Evolutionary conservation across 306 rosid genomes (phyloP), one percentile per base, ranked within the genome.

Genomic region (Quercus glauca): DNA sequence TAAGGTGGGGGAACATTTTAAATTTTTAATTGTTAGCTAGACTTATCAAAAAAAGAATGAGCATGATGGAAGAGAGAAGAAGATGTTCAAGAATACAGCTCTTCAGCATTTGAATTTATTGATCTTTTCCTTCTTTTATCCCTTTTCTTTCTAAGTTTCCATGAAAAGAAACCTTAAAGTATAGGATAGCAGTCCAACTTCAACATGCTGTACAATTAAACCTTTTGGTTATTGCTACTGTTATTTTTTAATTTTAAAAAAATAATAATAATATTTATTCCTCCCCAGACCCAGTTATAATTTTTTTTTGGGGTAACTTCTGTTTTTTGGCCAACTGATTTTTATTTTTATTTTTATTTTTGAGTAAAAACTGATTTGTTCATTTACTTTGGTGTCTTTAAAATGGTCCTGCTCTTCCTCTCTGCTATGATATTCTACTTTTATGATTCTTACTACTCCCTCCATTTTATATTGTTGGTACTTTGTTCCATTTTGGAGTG

Each of bases 1-100:
- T 14, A 19, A 71, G 81, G 87, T 89, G 93, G 97, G 91, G 45
- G 77, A 65, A 87, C 93, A 91, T 58, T 41, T 41, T 41, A 0
- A 41, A 41, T 41, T 41, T 76, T 78, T 37, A 20, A 29, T 28
- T 3, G 7, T 6, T 0, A 3, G 13, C 78, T 5, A 41, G 11
- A 41, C 11, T 41, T 41, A 41, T 0, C 11, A 41, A 41, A 41
- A 41, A 41, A 41, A 67, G 26, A 67, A 67, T 67, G 72, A 35
- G 26, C 21, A 20, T 14, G 43, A 17, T 63, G 17, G 69, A 63
- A 63, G 69, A 63, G 69, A 28, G 43, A 26, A 63, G 19, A 63
- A 63, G 28, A 26, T 63, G 69, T 28, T 26, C 17, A 19, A 67
- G 25, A 35, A 67, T 19, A 64, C 18, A 3, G 5, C 18, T 13